Base-by-base conservation (phyloP, 441 rosid genomes). In the Pelargonium australe region DNA sequence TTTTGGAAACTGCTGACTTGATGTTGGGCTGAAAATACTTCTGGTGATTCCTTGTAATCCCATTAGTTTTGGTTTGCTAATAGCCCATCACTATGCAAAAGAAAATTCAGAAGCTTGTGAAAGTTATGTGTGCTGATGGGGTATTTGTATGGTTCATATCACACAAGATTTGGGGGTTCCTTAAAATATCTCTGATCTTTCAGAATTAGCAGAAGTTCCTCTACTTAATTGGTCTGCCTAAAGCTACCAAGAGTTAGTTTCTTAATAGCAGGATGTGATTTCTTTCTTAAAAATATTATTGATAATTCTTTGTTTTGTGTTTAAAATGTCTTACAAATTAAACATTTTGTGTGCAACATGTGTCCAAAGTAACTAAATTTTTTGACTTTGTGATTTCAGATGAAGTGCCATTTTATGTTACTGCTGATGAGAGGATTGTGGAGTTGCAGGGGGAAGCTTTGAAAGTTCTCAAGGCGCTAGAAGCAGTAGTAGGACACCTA, bases 391-490 rank as follows among this genome's bases (percentile, higher is more conserved):
- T 78, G 58, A 19, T 78, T 47, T 71, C 84, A 87, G 92, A 85
- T 34, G 92, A 84, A 63, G 64, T 74, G 53, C 89, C 89, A 20
- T 70, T 76, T 70, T 87, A 81, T 77, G 87, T 77, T 68, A 64
- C 82, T 13, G 49, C 73, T 43, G 85, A 86, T 79, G 90, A 87
- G 83, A 82, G 86, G 75, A 75, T 87, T 19, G 86, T 82, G 34
- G 89, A 84, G 79, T 58, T 86, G 72, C 87, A 84, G 19, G 92
- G 90, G 65, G 92, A 86, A 72, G 82, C 83, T 55, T 44, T 66
- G 34, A 85, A 85, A 81, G 87, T 83, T 65, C 73, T 79, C 19
- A 83, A 80, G 77, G 92, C 87, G 0, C 68, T 87, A 68, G 89
- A 87, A 83, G 83, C 79, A 0, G 86, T 84, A 61, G 81, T 84